These are phyloP conservation scores for Favolaschia claudopus DNA, from an alignment of 768 basidiomycete species.

Conservation along the genomic window DNA sequence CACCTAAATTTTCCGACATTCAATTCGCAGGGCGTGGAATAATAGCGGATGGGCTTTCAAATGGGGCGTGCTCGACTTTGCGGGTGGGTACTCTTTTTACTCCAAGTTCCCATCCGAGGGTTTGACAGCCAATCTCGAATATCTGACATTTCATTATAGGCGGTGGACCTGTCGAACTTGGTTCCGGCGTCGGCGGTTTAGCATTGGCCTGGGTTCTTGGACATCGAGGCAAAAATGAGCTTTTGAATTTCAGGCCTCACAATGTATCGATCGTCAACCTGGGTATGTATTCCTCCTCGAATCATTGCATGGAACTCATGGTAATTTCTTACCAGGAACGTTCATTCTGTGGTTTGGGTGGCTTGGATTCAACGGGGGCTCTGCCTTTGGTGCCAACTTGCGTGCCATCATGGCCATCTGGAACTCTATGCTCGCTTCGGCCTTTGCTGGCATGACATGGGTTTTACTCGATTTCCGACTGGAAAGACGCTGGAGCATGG, in stretches of 20 bases:
- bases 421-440: conserved; percentile 89
- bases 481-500: conserved; percentile 86
- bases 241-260: conserved; percentile 86
- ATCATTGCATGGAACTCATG: too few species aligned
- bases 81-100: conserved; percentile 56
- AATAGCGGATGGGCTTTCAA: conserved; percentile 84
- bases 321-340: not conserved
- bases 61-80: conserved; percentile 89
- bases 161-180: conserved; percentile 89
- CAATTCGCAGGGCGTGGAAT: conserved; percentile 65
- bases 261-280: conserved; percentile 85
- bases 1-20: not conserved
- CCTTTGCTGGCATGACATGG: conserved; percentile 86
- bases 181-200: conserved; percentile 83
- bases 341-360: conserved; percentile 44
- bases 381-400: conserved; percentile 87
- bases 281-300: conserved; percentile 61
- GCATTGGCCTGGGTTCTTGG: conserved; percentile 91
- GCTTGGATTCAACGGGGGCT: conserved; percentile 92
- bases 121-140: not conserved
- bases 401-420: conserved; percentile 86
- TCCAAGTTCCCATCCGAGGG: not conserved
- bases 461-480: conserved; percentile 80
- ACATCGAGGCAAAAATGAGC: conserved; percentile 73
- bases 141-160: conserved; percentile 46